Base-by-base conservation (phyloP, 306 rosid genomes). In the Quercus parvula region DNA sequence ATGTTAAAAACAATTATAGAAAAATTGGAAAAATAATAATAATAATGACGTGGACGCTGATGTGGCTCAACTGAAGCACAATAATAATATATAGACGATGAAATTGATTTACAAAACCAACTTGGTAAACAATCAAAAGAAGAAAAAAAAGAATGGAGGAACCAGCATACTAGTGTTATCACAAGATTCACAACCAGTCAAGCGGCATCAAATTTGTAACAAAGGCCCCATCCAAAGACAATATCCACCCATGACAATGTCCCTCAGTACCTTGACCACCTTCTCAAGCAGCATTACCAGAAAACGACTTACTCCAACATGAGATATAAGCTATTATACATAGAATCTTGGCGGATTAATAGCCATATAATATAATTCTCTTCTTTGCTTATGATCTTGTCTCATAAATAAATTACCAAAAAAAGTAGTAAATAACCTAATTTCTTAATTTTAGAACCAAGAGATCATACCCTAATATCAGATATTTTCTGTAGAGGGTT, bases 381-480 rank as follows among this genome's bases (percentile, higher is more conserved):
- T 38, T 20, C 28, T 44, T 67, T 33, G 49, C 81, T 69, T 9
- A 14, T 52, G 56, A 44, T 22, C 22, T 38, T 18, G 5, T 15
- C 77, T 54, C 30, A 49, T 18, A 52, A 71, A 28, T 4, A 25
- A 17, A 49, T 24, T 51, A 70, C 63, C 31, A 80, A 77, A 44
- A 57, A 63, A 24, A 44, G 58, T 24, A 12, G 33, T 51, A 22
- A 63, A 73, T 19, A 28, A 58, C 77, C 56, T 27, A 41, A 38
- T 52, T 66, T 63, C 24, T 73, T 20, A 84, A 71, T 61, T 82
- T 35, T 73, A 77, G 78, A 77, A 62, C 55, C 51, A 46, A 46
- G 3, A 75, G 72, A 84, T 35, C 95, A 84, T 89, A 95, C 99
- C 61, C 86, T 90, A 85, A 95, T 92, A 92, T 95, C 92, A 71